Evolutionary conservation across 148 eudicot species (phyloP).

Genomic region (Bassia scoparia): DNA sequence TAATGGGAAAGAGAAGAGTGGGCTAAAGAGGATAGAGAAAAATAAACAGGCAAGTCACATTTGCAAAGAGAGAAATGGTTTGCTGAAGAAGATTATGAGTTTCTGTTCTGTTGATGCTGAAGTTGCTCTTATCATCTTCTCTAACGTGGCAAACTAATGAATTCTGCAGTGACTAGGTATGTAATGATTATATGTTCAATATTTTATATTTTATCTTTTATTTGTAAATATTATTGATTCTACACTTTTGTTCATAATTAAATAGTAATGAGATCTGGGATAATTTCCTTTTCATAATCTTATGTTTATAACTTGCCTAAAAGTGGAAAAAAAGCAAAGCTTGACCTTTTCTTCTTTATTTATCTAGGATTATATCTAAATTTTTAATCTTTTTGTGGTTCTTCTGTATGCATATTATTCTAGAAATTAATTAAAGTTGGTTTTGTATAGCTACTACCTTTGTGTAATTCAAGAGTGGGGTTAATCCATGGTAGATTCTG

Average conservation of each 20-base stretch:
- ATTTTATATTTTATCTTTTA: neutral
- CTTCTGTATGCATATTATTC: too few relatives aligned
- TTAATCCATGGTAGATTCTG: too few relatives aligned
- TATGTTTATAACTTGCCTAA: slow-evolving; percentile 17
- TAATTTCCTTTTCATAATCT: slow-evolving; percentile 11
- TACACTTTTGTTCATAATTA: neutral
- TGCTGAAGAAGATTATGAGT: slow-evolving; percentile 68
- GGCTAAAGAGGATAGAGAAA: slow-evolving; percentile 76
- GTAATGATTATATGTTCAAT: too few relatives aligned
- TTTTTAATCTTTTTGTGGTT: too few relatives aligned
- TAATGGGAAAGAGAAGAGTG: slow-evolving; percentile 70
- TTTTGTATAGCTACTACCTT: too few relatives aligned
- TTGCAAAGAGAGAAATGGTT: slow-evolving; percentile 76
- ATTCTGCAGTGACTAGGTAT: slow-evolving; percentile 51
- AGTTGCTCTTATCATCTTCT: slow-evolving; percentile 42
- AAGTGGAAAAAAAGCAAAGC: slow-evolving; percentile 3
- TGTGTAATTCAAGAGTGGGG: too few relatives aligned
- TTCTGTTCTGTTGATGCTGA: slow-evolving; percentile 55
- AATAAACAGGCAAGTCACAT: slow-evolving; percentile 63
- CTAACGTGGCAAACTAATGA: slow-evolving; percentile 61
- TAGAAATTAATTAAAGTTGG: too few relatives aligned
- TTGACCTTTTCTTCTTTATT: neutral
- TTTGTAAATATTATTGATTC: neutral
- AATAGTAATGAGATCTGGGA: slow-evolving; percentile 27
- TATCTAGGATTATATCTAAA: slow-evolving; percentile 16